These are phyloP conservation scores for Tolypocladium guangdongense DNA, from an alignment of 2,329 filamentous ascomycete genomes.

Conservation along the genomic window DNA sequence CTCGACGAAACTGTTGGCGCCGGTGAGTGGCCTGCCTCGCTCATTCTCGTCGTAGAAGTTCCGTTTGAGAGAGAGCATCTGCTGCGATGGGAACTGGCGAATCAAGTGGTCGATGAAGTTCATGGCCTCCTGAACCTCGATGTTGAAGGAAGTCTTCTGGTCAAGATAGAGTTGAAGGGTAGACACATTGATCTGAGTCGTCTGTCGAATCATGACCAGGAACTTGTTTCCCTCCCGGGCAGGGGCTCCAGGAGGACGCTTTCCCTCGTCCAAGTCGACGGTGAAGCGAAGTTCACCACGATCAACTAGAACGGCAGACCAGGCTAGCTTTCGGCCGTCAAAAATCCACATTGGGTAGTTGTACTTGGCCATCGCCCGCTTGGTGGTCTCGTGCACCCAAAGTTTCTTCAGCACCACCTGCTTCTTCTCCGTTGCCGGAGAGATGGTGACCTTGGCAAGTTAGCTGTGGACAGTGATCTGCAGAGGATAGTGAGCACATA, in stretches of 20 bases:
- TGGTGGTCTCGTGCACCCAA: constrained; percentile 56
- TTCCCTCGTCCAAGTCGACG: constrained; percentile 64
- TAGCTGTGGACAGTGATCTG: constrained; percentile 3
- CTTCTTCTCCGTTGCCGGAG: constrained; percentile 49
- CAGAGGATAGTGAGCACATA: constrained; percentile 33
- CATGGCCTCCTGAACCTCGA: constrained; percentile 64
- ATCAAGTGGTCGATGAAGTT: constrained; percentile 88
- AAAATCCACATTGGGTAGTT: constrained; percentile 50
- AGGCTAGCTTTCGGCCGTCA: constrained; percentile 78
- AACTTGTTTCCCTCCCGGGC: constrained; percentile 36
- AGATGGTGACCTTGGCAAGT: constrained; percentile 47
- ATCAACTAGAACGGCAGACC: constrained; percentile 40
- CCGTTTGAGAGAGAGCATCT: constrained; percentile 63
- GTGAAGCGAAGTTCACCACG: constrained; percentile 41
- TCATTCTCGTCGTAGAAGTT: constrained; percentile 61
- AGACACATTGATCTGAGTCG: constrained; percentile 57
- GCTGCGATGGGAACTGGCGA: constrained; percentile 62
- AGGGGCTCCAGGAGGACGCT: constrained; percentile 26
- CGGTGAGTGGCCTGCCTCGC: constrained; percentile 42
- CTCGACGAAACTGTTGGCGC: constrained; percentile 42
- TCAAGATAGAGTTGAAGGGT: constrained; percentile 56
- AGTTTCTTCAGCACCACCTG: constrained; percentile 61
- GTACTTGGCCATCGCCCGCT: constrained; percentile 38
- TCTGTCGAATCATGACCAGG: constrained; percentile 50
- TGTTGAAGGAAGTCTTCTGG: constrained; percentile 49